Evolutionary conservation across 805 yeast genomes (phyloP).

Genomic region (Candida krabiensis): DNA sequence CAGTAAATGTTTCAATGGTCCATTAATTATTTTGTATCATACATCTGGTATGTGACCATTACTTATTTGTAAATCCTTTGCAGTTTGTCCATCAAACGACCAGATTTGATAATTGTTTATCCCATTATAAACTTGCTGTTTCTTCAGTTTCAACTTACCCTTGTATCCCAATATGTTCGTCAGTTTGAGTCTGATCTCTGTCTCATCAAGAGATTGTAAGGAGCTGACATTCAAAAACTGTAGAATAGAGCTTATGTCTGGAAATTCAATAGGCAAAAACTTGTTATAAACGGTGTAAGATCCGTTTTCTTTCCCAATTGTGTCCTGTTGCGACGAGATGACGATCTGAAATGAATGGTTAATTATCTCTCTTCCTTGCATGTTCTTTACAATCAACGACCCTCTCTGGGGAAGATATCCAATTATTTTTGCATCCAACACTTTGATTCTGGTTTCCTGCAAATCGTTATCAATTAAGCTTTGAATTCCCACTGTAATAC

Average conservation of each 20-base stretch:
- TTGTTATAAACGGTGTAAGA: background rate
- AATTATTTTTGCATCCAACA: constrained; percentile 6
- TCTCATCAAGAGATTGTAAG: too few species aligned
- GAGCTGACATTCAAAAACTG: background rate
- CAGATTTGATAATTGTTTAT: background rate
- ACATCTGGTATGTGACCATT: too few species aligned
- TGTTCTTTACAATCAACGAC: constrained; percentile 5
- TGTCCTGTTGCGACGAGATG: constrained; percentile 1
- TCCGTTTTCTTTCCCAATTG: background rate
- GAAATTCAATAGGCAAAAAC: constrained; percentile 2
- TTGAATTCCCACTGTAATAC: background rate
- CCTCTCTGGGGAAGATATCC: constrained; percentile 11
- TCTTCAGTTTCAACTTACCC: background rate
- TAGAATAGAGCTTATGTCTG: background rate
- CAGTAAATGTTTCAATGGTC: too few species aligned
- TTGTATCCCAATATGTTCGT: background rate
- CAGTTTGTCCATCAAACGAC: background rate
- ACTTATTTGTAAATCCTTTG: background rate
- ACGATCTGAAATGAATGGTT: constrained; percentile 9
- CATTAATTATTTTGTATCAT: too few species aligned
- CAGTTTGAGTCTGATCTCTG: background rate
- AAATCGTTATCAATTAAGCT: too few species aligned
- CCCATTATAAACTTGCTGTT: background rate
- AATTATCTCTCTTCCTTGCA: background rate
- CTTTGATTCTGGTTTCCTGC: background rate